These are phyloP conservation scores for Pyrenophora seminiperda DNA, from an alignment of 2,329 filamentous ascomycete genomes.

Conservation along the genomic window DNA sequence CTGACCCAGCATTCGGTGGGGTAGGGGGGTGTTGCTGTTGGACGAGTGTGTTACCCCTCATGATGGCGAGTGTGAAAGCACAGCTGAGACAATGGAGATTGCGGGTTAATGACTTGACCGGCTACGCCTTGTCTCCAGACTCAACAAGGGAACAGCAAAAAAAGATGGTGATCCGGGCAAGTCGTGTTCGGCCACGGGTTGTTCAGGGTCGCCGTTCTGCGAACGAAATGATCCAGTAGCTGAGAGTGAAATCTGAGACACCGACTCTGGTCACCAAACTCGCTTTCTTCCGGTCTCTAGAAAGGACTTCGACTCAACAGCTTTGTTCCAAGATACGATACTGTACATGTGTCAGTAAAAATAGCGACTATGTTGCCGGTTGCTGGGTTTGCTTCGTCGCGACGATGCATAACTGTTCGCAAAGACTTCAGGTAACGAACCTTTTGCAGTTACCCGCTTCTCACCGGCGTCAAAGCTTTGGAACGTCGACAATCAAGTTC, in stretches of 20 bases:
- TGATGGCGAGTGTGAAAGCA: conserved; percentile 24
- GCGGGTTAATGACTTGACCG: conserved; percentile 3
- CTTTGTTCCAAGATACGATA: conserved; percentile 18
- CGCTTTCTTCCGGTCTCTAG: conserved; percentile 18
- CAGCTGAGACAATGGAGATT: conserved; percentile 14
- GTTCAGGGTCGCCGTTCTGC: conserved; percentile 1
- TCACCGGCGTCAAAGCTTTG: conserved; percentile 34
- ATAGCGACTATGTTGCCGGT: conserved; percentile 21
- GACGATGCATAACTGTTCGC: conserved; percentile 38
- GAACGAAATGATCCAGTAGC: conserved; percentile 12
- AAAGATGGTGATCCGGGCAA: conserved; percentile 1
- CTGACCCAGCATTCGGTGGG: conserved; percentile 38
- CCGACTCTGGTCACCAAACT: background rate
- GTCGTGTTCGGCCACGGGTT: background rate
- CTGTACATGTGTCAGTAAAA: conserved; percentile 38
- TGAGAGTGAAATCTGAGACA: conserved; percentile 8
- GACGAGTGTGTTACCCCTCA: conserved; percentile 44
- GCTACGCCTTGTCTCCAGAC: conserved; percentile 11
- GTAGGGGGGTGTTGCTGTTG: conserved; percentile 46
- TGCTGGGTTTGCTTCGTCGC: conserved; percentile 42
- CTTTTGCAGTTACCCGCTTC: conserved; percentile 42
- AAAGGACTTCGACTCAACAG: conserved; percentile 17
- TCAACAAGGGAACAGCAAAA: conserved; percentile 18
- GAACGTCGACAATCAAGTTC: conserved; percentile 37
- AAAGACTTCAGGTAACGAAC: conserved; percentile 40